phyloP scores from a whole-genome alignment of 2,329 filamentous ascomycete species.

The Thermothelomyces thermophilus region DNA sequence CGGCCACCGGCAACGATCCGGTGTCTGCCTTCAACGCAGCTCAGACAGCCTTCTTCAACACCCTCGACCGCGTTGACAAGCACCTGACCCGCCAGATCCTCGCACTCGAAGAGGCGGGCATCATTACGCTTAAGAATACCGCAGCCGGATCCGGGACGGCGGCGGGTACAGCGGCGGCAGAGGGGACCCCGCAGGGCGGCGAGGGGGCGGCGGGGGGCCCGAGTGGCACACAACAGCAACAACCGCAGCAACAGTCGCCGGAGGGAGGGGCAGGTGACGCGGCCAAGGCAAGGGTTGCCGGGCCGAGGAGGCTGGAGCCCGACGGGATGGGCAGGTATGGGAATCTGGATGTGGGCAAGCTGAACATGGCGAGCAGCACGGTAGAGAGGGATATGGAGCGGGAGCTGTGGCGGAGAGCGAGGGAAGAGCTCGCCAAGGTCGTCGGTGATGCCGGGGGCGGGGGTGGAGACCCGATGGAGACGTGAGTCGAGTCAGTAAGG shows the following conservation, averaged over 20 bases:
- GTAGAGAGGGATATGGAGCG: slow-evolving; percentile 78
- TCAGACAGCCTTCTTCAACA: slow-evolving; percentile 62
- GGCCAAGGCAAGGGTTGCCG: neutral
- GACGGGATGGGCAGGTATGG: slow-evolving; percentile 51
- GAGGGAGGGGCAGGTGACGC: neutral
- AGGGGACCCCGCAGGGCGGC: neutral
- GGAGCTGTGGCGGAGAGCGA: slow-evolving; percentile 65
- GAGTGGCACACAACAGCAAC: neutral
- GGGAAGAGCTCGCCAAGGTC: slow-evolving; percentile 44
- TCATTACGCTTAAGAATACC: slow-evolving; percentile 47
- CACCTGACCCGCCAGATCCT: slow-evolving; percentile 68
- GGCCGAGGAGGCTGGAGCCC: slow-evolving; percentile 42
- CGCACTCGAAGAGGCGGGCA: slow-evolving; percentile 73
- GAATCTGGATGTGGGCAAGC: slow-evolving; percentile 73
- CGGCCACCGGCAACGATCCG: slow-evolving; percentile 38
- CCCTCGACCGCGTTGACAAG: slow-evolving; percentile 68
- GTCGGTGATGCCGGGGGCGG: slow-evolving; percentile 6
- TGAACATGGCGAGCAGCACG: slow-evolving; percentile 79
- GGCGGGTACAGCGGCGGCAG: slow-evolving; percentile 3
- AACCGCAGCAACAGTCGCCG: slow-evolving; percentile 1
- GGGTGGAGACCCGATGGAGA: slow-evolving; percentile 19
- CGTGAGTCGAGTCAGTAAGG: slow-evolving; percentile 3
- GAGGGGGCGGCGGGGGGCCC: too few relatives aligned
- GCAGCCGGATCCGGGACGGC: neutral
- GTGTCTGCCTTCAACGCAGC: slow-evolving; percentile 52